Percentiles rank a stretch among this genome's conserved stretches.
Evolutionary conservation across 352 stramenopile species (phyloP).

Genomic region (Pythium phragmiticola): DNA sequence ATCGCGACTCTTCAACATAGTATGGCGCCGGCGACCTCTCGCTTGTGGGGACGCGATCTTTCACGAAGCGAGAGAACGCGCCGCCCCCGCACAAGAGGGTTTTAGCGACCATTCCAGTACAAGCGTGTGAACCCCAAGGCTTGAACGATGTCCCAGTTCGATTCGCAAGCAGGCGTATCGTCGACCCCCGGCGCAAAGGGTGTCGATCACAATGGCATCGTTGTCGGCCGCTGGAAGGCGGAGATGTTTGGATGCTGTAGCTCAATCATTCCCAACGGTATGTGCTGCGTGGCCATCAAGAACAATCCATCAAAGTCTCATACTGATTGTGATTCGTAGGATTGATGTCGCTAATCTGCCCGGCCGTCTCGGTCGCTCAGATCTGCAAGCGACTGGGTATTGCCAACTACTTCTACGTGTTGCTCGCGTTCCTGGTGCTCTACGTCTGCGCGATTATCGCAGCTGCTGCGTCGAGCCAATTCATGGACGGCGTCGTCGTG

Average conservation of each 20-base stretch:
- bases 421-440: conserved; percentile 34
- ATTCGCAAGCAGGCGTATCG: conserved; percentile 15
- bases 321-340: conserved; percentile 7
- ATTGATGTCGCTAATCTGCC: conserved; percentile 30
- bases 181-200: conserved; percentile 22
- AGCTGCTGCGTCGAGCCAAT: conserved; percentile 23
- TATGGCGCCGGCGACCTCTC: not conserved
- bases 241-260: conserved; percentile 27
- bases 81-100: too few relatives aligned
- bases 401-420: conserved; percentile 36
- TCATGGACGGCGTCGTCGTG: conserved; percentile 36
- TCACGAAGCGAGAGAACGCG: not conserved
- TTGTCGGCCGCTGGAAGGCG: conserved; percentile 35
- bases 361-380: conserved; percentile 44
- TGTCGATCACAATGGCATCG: conserved; percentile 34
- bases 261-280: conserved; percentile 31
- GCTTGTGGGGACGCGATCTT: not conserved
- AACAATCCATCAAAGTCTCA: not conserved
- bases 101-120: not conserved
- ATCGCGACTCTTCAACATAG: not conserved
- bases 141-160: not conserved
- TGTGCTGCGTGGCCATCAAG: not conserved
- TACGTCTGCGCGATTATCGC: conserved; percentile 38
- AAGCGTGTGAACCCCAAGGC: conserved; percentile 9
- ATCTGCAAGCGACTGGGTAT: conserved; percentile 44